Percentiles rank a stretch among this genome's conserved stretches.
These are phyloP conservation scores for Multifurca ochricompacta DNA, from an alignment of 768 basidiomycete genomes.

Conservation along the genomic window DNA sequence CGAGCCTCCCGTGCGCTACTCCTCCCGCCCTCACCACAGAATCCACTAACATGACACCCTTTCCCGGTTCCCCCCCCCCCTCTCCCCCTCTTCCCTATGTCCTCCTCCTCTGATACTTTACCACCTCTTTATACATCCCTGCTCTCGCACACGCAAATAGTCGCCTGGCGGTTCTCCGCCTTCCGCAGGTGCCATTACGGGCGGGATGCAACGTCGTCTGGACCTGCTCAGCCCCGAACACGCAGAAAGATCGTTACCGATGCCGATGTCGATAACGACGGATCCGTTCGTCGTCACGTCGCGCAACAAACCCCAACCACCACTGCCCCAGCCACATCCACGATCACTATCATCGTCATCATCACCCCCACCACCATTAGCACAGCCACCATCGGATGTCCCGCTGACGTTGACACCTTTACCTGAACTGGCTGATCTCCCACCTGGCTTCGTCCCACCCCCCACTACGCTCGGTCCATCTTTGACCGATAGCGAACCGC, in stretches of 20 bases:
- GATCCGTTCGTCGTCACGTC: not conserved
- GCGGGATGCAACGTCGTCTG: slow-evolving; percentile 17
- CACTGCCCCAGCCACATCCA: not conserved
- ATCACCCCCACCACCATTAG: too few relatives aligned
- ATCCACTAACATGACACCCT: not conserved
- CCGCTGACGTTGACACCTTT: slow-evolving; percentile 4
- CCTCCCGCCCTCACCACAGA: too few relatives aligned
- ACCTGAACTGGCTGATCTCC: slow-evolving; percentile 3
- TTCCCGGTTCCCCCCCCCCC: not conserved
- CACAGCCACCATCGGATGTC: not conserved
- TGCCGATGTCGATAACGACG: not conserved
- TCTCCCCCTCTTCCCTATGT: too few relatives aligned
- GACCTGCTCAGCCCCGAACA: slow-evolving; percentile 28
- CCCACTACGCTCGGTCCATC: not conserved
- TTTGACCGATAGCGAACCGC: not conserved
- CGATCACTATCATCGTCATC: too few relatives aligned
- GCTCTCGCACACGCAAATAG: too few relatives aligned
- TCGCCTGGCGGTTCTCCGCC: slow-evolving; percentile 22
- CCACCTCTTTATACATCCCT: too few relatives aligned
- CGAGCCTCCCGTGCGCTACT: slow-evolving; percentile 14
- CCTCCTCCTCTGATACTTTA: too few relatives aligned
- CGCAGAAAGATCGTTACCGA: slow-evolving; percentile 17
- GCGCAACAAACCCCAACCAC: slow-evolving; percentile 1
- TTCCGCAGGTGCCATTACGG: slow-evolving; percentile 14
- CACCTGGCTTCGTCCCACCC: not conserved